Conservation (phyloP, 306 rosid species). For the Amphicarpaea edgeworthii region DNA sequence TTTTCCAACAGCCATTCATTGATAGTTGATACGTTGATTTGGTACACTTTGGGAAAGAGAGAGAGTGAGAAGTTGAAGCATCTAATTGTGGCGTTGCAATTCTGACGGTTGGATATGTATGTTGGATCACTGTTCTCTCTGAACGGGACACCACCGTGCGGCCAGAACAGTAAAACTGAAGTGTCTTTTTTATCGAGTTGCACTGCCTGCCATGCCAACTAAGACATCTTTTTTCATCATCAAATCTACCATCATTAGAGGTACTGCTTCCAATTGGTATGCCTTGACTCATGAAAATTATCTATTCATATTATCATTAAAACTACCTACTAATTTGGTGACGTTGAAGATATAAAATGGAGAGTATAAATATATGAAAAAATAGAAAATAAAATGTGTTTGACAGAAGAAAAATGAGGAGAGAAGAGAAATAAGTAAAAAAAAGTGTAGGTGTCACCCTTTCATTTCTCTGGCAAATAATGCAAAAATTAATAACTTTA, state of each 20-base stretch:
- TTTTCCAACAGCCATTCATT: not conserved
- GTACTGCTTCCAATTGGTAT: not conserved
- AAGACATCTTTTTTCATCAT: not conserved
- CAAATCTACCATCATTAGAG: not conserved
- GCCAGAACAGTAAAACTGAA: slow-evolving; percentile 60
- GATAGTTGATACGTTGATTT: not conserved
- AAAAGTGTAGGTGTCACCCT: no score
- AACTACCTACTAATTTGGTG: no score
- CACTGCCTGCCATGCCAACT: not conserved
- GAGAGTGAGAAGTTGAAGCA: not conserved
- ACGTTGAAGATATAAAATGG: no score
- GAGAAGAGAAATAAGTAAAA: no score
- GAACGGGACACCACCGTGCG: slow-evolving; percentile 68
- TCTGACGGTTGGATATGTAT: slow-evolving; percentile 58
- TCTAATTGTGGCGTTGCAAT: not conserved
- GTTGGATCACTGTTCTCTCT: slow-evolving; percentile 61
- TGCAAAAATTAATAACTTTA: no score
- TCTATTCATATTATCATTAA: no score
- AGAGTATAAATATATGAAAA: no score
- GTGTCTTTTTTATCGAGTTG: slow-evolving; percentile 40
- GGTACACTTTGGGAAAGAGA: not conserved
- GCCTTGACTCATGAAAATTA: no score
- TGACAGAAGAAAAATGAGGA: no score
- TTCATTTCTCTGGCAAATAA: no score
- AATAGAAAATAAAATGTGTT: no score